These are phyloP conservation scores for Juglanconis oblonga DNA, from an alignment of 2,329 filamentous ascomycete genomes.

Conservation along the genomic window DNA sequence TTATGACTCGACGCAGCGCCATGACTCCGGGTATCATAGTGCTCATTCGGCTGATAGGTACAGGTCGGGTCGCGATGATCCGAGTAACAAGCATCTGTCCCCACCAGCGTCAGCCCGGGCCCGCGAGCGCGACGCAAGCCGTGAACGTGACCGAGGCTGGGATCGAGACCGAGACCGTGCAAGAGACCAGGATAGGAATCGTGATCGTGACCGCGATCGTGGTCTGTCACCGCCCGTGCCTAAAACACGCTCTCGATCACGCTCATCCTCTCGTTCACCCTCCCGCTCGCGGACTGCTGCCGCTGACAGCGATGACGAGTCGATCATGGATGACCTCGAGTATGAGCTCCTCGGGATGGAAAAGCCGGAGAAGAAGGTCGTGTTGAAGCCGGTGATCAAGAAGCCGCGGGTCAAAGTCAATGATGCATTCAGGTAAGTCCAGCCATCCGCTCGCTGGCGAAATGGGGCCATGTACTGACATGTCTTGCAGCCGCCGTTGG, in stretches of 20 bases:
- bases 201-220: not conserved
- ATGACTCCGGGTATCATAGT: constrained; percentile 18
- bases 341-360: constrained; percentile 18
- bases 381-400: constrained; percentile 2
- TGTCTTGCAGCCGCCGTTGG: constrained; percentile 9
- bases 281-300: constrained; percentile 1
- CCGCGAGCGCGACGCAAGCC: constrained; percentile 5
- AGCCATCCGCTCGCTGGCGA: no score
- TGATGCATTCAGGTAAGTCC: constrained; percentile 17
- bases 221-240: not conserved
- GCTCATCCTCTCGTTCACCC: not conserved
- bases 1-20: constrained; percentile 14
- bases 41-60: constrained; percentile 7
- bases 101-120: constrained; percentile 3
- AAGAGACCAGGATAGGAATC: not conserved
- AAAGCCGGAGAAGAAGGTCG: constrained; percentile 12
- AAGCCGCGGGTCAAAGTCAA: constrained; percentile 12
- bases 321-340: constrained; percentile 18
- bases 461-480: not conserved
- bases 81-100: constrained; percentile 7
- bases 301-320: constrained; percentile 14
- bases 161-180: not conserved
- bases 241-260: not conserved
- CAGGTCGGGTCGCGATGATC: constrained; percentile 4
- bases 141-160: not conserved